phyloP scores from a whole-genome alignment of 2,329 filamentous ascomycete genomes.

The Microascus cirrosus region DNA sequence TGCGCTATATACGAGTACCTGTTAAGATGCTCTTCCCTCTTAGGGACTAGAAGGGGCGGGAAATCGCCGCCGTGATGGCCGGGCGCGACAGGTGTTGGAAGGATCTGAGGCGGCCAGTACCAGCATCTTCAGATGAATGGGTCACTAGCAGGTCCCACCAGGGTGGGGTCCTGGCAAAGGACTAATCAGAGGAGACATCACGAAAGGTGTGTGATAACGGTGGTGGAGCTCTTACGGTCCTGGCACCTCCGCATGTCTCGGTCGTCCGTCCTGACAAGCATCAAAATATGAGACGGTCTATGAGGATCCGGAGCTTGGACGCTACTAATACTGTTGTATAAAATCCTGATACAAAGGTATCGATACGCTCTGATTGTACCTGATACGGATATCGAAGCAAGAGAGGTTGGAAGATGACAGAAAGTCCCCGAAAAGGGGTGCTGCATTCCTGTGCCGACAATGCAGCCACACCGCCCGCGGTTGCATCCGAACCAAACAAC shows the following conservation, averaged over 20 bases:
- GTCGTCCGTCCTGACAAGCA: background rate
- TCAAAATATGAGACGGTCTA: no score
- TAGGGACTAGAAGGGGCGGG: background rate
- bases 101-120: background rate
- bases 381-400: background rate
- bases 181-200: background rate
- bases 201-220: background rate
- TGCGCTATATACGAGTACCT: background rate
- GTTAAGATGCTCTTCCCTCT: background rate
- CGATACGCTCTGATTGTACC: no score
- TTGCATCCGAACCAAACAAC: constrained; percentile 4
- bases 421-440: background rate
- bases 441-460: constrained; percentile 1
- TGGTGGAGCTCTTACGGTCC: background rate
- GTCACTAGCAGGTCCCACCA: background rate
- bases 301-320: no score
- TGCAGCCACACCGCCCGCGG: constrained; percentile 2
- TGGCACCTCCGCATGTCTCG: background rate
- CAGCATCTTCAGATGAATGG: background rate
- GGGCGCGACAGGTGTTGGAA: background rate
- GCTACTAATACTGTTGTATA: no score
- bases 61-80: background rate
- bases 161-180: background rate
- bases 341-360: no score
- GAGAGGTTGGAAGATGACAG: background rate